Conservation (phyloP, 176 grass and related monocot genomes). For the Cenchrus purpureus region DNA sequence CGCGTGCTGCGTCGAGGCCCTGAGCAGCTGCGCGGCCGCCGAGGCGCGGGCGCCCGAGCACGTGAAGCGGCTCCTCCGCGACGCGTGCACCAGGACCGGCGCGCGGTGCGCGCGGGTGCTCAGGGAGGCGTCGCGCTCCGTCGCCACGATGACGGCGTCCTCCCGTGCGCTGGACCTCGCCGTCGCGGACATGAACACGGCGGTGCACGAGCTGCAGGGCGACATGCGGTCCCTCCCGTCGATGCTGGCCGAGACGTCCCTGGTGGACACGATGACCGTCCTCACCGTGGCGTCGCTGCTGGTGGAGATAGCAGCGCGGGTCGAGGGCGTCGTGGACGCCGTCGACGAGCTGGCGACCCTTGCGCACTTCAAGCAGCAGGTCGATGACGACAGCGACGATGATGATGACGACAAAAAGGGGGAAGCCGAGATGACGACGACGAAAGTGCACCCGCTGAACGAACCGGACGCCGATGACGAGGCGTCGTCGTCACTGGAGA, state of each 20-base stretch:
- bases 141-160: slow-evolving; percentile 50
- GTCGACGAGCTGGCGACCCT: slow-evolving; percentile 46
- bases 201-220: slow-evolving; percentile 57
- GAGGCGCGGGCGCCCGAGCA: slow-evolving; percentile 30
- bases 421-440: slow-evolving; percentile 20
- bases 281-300: slow-evolving; percentile 52
- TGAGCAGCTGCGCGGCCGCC: slow-evolving; percentile 46
- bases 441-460: slow-evolving; percentile 23
- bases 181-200: slow-evolving; percentile 53
- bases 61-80: slow-evolving; percentile 49
- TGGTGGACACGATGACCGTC: slow-evolving; percentile 51
- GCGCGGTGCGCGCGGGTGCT: slow-evolving; percentile 51
- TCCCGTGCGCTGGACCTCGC: slow-evolving; percentile 34
- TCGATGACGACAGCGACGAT: neutral
- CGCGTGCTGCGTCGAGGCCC: slow-evolving; percentile 68
- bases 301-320: slow-evolving; percentile 52
- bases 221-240: slow-evolving; percentile 48
- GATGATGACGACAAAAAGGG: slow-evolving; percentile 53
- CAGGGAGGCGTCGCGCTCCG: slow-evolving; percentile 50
- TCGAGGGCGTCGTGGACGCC: slow-evolving; percentile 59
- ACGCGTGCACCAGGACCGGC: slow-evolving; percentile 36
- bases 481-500: slow-evolving; percentile 9
- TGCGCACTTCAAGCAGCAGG: slow-evolving; percentile 42
- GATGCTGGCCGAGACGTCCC: slow-evolving; percentile 35
- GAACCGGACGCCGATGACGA: slow-evolving; percentile 33